phyloP scores from a whole-genome alignment of 257 asterid genomes.

The Lithospermum erythrorhizon region DNA sequence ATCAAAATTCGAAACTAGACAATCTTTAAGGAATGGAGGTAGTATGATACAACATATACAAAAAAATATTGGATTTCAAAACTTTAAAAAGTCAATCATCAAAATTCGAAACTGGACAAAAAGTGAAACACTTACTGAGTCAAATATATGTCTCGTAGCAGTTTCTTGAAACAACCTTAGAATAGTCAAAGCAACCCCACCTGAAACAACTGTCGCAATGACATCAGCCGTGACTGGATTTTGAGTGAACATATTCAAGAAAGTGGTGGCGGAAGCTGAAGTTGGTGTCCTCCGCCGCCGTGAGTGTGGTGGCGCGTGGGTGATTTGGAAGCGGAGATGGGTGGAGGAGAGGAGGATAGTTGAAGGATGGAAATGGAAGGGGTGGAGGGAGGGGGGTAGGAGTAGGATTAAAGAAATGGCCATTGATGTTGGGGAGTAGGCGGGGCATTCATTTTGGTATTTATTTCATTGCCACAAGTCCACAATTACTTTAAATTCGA shows the following conservation, averaged over 20 bases:
- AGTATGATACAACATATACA: no score
- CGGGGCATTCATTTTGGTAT: no score
- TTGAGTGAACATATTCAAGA: conserved; percentile 17
- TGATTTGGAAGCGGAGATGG: not conserved
- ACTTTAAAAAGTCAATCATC: not conserved
- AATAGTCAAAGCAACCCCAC: conserved; percentile 21
- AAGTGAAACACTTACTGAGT: conserved; percentile 22
- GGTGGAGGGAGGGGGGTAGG: no score
- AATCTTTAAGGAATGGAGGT: no score
- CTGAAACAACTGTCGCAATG: conserved; percentile 22
- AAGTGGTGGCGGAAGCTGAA: not conserved
- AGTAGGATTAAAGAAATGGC: no score
- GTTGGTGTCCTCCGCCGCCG: not conserved
- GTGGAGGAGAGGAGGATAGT: not conserved
- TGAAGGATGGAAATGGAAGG: not conserved
- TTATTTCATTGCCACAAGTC: no score
- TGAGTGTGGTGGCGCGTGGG: no score
- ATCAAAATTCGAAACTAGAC: no score
- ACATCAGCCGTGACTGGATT: conserved; percentile 24
- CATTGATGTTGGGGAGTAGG: no score
- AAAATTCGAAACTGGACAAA: not conserved
- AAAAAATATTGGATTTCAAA: no score
- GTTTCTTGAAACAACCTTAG: conserved; percentile 34
- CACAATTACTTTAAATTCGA: no score
- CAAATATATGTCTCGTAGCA: conserved; percentile 27